A percentile compares a stretch with the other conserved stretches of the same genome.
These are phyloP conservation scores for Echium plantagineum DNA, from an alignment of 257 asterid genomes.

Conservation along the genomic window DNA sequence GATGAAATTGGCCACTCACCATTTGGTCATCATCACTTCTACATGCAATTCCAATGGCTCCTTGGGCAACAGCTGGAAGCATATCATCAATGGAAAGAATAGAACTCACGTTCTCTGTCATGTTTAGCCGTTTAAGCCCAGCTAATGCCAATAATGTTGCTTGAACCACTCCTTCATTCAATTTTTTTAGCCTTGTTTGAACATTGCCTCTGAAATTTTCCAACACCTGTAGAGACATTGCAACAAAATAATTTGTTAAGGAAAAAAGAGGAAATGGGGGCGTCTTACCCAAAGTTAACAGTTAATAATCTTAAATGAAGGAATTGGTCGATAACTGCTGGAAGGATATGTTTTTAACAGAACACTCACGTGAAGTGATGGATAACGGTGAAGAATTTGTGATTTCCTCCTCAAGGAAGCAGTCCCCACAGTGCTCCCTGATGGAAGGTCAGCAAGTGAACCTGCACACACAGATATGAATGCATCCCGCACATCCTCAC, in stretches of 20 bases:
- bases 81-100: constrained; percentile 80
- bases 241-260: background rate
- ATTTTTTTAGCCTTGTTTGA: constrained; percentile 73
- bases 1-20: constrained; percentile 28
- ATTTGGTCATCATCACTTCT: constrained; percentile 69
- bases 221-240: constrained; percentile 39
- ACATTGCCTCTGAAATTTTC: constrained; percentile 97
- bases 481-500: constrained; percentile 96
- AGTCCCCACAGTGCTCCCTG: constrained; percentile 76
- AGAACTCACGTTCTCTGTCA: constrained; percentile 68
- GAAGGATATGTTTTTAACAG: background rate
- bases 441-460: constrained; percentile 78
- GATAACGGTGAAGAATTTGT: constrained; percentile 79
- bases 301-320: background rate
- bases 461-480: constrained; percentile 69
- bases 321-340: background rate
- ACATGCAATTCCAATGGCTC: constrained; percentile 94
- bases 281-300: background rate
- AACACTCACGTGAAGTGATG: constrained; percentile 49
- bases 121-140: constrained; percentile 78
- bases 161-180: constrained; percentile 88
- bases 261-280: background rate
- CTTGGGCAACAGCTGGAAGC: constrained; percentile 99
- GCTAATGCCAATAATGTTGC: constrained; percentile 90
- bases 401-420: constrained; percentile 97